Base-by-base conservation (phyloP, 2,329 filamentous ascomycete species). In the Mycosphaerelloides madeirae region DNA sequence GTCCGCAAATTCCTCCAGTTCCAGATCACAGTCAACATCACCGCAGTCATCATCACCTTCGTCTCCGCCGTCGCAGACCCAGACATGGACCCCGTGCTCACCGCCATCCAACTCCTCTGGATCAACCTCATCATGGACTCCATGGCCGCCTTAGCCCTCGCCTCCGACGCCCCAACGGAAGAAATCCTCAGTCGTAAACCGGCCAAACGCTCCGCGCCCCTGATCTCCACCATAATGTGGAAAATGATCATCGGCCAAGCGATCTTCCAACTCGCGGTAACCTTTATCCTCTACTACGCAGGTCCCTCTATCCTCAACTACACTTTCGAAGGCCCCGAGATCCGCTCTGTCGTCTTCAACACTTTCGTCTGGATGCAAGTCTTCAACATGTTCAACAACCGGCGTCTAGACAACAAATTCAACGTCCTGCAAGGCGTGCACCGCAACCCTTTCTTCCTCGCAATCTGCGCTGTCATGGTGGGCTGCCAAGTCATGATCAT, bases 301-400 rank as follows among this genome's bases (percentile, higher is more conserved):
- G 80, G 77, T 37, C 68, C 68, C 46, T 69, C 60, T 25, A 80
- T 87, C 11, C 74, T 87, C n/a, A 72, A 72, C 7, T 79, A 83
- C 37, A 39, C 41, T 1, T 42, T 29, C 4, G 58, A 70, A 25
- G 64, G 77, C 8, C 61, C 66, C 6, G 75, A 85, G 58, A 75
- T 94, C 48, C 74, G 81, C 43, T 94, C 89, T 2, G 76, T 96
- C 38, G 86, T 97, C 5, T 97, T 97, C 77, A 97, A 97, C 73
- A 93, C 88, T 0, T 97, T 97, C 64, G 90, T 96, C 42, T 97
- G 91, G 91, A 95, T 97, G 89, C 91, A 96, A 60, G 93, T 97
- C 57, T 97, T 97, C 74, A 97, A 96, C 68, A 85, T 95, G 65
- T 87, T 94, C 79, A 96, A 97, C 73, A 95, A 95, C 70, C 87